These are phyloP conservation scores for Cyclotella atomus DNA, from an alignment of 108 stramenopile species.

Conservation along the genomic window DNA sequence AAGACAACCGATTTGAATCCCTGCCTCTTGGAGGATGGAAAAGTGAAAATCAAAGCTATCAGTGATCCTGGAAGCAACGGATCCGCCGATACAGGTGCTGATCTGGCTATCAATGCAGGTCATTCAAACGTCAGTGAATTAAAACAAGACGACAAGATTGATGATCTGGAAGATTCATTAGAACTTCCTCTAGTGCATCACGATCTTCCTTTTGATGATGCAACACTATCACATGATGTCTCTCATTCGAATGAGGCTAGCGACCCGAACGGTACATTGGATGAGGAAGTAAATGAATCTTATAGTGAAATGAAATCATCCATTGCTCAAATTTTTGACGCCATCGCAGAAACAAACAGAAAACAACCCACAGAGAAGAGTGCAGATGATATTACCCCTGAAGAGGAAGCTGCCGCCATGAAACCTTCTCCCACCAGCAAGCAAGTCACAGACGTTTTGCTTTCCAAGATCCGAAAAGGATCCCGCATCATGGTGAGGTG, in stretches of 20 bases:
- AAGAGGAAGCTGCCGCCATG: no score
- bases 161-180: neutral
- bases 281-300: neutral
- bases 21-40: neutral
- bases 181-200: neutral
- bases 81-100: neutral
- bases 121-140: neutral
- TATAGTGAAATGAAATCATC: neutral
- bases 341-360: neutral
- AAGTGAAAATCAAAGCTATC: neutral
- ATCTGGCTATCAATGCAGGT: neutral
- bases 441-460: neutral
- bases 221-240: neutral
- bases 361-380: neutral
- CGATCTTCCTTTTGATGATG: neutral
- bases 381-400: no score
- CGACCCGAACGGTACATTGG: neutral
- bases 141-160: neutral
- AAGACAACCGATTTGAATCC: no score
- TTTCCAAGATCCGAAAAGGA: neutral
- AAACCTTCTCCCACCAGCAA: neutral
- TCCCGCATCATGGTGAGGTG: constrained; percentile 38
- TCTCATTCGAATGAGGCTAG: neutral
- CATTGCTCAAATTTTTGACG: neutral
- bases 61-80: neutral